Conservation (phyloP, 495 filamentous ascomycete genomes). For the Daldinia decipiens region DNA sequence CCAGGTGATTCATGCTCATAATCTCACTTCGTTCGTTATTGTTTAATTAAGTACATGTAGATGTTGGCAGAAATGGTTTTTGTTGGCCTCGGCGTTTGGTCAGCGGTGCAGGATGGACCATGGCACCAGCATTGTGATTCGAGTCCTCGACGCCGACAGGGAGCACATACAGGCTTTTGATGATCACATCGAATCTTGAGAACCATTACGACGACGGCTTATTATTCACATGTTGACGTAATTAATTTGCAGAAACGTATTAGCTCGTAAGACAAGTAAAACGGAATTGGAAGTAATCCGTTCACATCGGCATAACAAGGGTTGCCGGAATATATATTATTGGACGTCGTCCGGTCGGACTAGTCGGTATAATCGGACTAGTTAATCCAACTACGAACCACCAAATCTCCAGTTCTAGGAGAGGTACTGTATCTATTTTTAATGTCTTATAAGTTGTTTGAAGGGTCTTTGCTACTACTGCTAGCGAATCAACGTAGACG, state of each 20-base stretch:
- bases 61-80: background rate
- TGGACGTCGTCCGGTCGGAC: background rate
- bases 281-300: conserved; percentile 13
- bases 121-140: conserved; percentile 20
- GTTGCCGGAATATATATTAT: background rate
- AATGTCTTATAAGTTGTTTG: no score
- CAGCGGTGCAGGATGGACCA: conserved; percentile 18
- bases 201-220: conserved; percentile 19
- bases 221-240: conserved; percentile 10
- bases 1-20: background rate
- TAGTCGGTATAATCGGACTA: conserved; percentile 19
- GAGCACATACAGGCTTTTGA: conserved; percentile 6
- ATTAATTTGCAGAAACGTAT: background rate
- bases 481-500: background rate
- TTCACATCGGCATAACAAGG: conserved; percentile 4
- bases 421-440: no score
- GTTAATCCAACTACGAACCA: conserved; percentile 10
- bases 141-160: conserved; percentile 13
- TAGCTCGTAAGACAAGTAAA: background rate
- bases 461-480: no score
- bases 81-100: conserved; percentile 9
- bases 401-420: conserved; percentile 22
- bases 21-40: background rate
- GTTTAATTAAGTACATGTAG: background rate
- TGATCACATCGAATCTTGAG: conserved; percentile 19